phyloP scores from a whole-genome alignment of 164 flowering plant genomes.

The Warburgia ugandensis region DNA sequence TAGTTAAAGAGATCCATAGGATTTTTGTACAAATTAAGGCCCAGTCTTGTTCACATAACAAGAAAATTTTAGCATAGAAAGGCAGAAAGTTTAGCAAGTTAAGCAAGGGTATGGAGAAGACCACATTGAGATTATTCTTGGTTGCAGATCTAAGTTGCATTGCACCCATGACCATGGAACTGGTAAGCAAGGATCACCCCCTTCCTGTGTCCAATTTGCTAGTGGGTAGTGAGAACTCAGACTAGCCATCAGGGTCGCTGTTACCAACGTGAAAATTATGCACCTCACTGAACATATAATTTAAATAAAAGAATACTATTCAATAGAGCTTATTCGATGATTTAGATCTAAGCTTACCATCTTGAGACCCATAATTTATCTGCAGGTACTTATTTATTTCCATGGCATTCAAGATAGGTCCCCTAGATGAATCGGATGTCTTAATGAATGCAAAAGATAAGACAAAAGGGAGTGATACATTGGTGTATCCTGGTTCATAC shows the following conservation, averaged over 20 bases:
- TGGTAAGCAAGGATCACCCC: constrained; percentile 94
- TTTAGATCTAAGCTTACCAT: constrained; percentile 47
- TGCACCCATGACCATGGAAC: constrained; percentile 89
- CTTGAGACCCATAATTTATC: constrained; percentile 64
- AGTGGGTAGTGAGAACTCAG: constrained; percentile 42
- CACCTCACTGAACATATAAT: constrained; percentile 6
- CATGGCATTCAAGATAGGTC: constrained; percentile 92
- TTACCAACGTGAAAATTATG: constrained; percentile 20
- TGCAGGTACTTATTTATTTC: constrained; percentile 81
- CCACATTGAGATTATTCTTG: constrained; percentile 69
- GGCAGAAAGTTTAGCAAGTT: neutral
- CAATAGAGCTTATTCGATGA: neutral
- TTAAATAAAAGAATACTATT: constrained; percentile 1
- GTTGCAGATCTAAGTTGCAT: constrained; percentile 73
- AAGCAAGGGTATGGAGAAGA: no score
- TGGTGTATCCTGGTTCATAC: constrained; percentile 82
- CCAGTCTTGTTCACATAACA: no score
- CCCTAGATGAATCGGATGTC: constrained; percentile 74
- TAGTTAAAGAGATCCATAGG: no score
- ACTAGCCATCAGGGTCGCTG: constrained; percentile 46
- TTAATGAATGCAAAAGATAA: constrained; percentile 61
- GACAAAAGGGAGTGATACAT: constrained; percentile 80
- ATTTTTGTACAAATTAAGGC: no score
- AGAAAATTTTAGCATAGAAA: neutral
- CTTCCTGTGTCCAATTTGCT: constrained; percentile 83